These are phyloP conservation scores for Aspergillus niger DNA, from an alignment of 2,329 filamentous ascomycete species.

Conservation along the genomic window DNA sequence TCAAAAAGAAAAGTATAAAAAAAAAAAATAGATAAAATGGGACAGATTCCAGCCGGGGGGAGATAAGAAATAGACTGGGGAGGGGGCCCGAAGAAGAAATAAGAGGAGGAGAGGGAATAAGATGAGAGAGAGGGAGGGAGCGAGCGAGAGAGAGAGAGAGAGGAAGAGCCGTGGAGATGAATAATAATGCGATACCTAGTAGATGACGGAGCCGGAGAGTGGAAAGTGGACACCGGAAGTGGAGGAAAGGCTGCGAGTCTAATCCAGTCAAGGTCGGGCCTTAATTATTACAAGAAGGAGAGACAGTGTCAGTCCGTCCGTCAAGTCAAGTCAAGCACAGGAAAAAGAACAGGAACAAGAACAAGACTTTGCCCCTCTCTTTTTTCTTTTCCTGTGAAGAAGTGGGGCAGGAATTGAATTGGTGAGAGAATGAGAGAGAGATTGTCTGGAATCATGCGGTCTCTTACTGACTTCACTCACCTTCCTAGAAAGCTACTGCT, in stretches of 20 bases:
- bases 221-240: conserved; percentile 7
- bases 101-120: conserved; percentile 13
- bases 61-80: no score
- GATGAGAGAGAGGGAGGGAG: not conserved
- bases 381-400: no score
- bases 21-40: not conserved
- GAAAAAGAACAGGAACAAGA: no score
- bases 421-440: no score
- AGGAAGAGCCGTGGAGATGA: conserved; percentile 11
- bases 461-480: not conserved
- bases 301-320: not conserved
- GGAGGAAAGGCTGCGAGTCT: conserved; percentile 9
- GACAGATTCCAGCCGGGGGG: no score
- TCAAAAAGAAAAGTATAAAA: conserved; percentile 8
- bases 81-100: not conserved
- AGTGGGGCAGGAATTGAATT: no score
- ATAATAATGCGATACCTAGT: conserved; percentile 14
- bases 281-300: conserved; percentile 6
- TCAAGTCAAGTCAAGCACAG: no score
- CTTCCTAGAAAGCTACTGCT: not conserved
- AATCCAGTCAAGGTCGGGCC: conserved; percentile 3
- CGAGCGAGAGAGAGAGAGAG: conserved; percentile 10
- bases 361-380: not conserved
- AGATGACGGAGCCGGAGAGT: conserved; percentile 8
- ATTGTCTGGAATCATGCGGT: not conserved